phyloP scores from a whole-genome alignment of 129 eudicot species.

The Apium graveolens region DNA sequence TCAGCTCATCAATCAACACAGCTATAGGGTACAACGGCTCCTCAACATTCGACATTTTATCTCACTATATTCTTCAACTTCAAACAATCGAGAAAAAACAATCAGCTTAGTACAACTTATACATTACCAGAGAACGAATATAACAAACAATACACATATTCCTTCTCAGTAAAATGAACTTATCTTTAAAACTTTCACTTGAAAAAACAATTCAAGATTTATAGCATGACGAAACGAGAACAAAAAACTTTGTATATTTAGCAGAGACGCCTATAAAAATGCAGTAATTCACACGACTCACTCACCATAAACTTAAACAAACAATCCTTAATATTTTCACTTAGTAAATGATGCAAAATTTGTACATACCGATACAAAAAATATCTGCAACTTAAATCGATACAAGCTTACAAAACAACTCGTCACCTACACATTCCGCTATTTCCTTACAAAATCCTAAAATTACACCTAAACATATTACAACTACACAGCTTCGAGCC shows the following conservation, averaged over 20 bases:
- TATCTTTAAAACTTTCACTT: too few relatives aligned
- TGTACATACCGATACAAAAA: neutral
- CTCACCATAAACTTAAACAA: too few relatives aligned
- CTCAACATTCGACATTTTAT: slow-evolving; percentile 63
- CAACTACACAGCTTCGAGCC: neutral
- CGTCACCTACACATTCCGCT: too few relatives aligned
- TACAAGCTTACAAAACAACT: neutral
- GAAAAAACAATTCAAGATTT: neutral
- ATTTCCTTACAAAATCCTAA: neutral
- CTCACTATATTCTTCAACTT: slow-evolving; percentile 17
- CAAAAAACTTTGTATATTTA: too few relatives aligned
- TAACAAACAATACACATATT: neutral
- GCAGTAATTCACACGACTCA: too few relatives aligned
- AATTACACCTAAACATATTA: neutral
- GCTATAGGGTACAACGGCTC: slow-evolving; percentile 98
- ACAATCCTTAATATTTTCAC: neutral
- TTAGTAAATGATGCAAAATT: neutral
- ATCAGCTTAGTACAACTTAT: neutral
- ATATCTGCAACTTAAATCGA: neutral
- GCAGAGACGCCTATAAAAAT: too few relatives aligned
- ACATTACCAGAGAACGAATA: neutral
- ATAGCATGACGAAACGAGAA: neutral
- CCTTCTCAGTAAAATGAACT: neutral
- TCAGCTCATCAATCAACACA: slow-evolving; percentile 81
- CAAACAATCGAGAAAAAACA: slow-evolving; percentile 8